Evolutionary conservation across 2,329 filamentous ascomycete genomes (phyloP).

Genomic region (Sarocladium strictum): DNA sequence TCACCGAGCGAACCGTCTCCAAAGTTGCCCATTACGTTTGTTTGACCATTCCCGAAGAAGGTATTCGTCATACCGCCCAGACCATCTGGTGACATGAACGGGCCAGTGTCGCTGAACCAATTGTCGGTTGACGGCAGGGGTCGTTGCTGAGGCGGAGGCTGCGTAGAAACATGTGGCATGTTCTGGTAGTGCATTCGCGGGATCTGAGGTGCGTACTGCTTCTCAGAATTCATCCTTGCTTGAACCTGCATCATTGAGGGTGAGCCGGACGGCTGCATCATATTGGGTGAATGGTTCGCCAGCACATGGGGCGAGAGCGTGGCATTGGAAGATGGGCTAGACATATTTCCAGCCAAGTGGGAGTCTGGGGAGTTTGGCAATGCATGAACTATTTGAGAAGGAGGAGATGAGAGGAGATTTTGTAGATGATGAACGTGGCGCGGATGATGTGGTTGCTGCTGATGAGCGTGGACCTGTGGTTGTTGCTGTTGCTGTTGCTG

Average conservation of each 20-base stretch:
- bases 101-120: slow-evolving; percentile 49
- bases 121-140: slow-evolving; percentile 40
- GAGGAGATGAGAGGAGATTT: not conserved
- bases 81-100: slow-evolving; percentile 47
- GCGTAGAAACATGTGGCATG: slow-evolving; percentile 26
- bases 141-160: slow-evolving; percentile 30
- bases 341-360: not conserved
- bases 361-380: not conserved
- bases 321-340: not conserved
- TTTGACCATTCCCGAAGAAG: slow-evolving; percentile 34
- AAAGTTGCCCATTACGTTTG: slow-evolving; percentile 22
- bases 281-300: not conserved
- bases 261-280: not conserved
- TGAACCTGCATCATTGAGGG: not conserved
- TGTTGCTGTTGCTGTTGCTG: not conserved
- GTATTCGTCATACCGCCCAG: slow-evolving; percentile 36
- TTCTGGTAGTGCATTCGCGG: slow-evolving; percentile 9
- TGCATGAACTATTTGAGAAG: not conserved
- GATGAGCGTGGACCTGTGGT: no score
- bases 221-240: not conserved
- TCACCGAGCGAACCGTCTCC: slow-evolving; percentile 23
- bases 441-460: not conserved
- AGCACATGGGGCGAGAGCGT: not conserved
- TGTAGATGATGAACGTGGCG: not conserved
- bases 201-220: slow-evolving; percentile 14